Evolutionary conservation across 2,329 filamentous ascomycete species (phyloP), one percentile per base, ranked within the genome.

Genomic region (Apiospora hydei): DNA sequence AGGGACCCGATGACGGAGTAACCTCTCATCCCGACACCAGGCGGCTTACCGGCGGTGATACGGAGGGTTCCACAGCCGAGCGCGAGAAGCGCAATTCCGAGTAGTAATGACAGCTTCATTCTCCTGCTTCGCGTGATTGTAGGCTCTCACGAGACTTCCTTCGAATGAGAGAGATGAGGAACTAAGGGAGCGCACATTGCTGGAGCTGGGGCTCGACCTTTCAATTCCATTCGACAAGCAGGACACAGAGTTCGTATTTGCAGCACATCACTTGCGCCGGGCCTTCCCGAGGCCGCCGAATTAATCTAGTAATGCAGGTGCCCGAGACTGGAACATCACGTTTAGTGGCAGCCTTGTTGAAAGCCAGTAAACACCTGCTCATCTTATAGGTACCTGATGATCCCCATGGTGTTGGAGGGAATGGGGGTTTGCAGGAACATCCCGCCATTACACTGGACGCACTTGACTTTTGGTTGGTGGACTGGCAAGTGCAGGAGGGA

Each of bases 21-120:
- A 18, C 16, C 66, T 47, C n/a, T 13, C 66, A 46, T 30, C 11
- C n/a, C 26, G 13, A 13, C 13, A 21, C 10, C 11, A 21, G n/a
- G n/a, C n/a, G 13, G n/a, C 21, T 46, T 46, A 41, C 43, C n/a
- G 13, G 66, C n/a, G n/a, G n/a, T 18, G 66, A 13, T 18, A 13
- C 41, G 66, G 13, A 44, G 24, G 41, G n/a, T 21, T 6, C 16
- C 44, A 34, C 66, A 67, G 13, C 13, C 66, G 13, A 67, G 24
- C 41, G 66, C 66, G 5, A 67, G 41, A 30, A 67, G 66, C 41
- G n/a, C 4, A 3, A n/a, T 18, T 4, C 14, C 24, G 21, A n/a
- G n/a, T n/a, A 67, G n/a, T 6, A 30, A 46, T 13, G 13, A 34
- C 7, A 46, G 66, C 66, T 34, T 67, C 66, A 67, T 67, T n/a